Evolutionary conservation across 2,329 filamentous ascomycete genomes (phyloP).

Genomic region (Colletotrichum nymphaeae): DNA sequence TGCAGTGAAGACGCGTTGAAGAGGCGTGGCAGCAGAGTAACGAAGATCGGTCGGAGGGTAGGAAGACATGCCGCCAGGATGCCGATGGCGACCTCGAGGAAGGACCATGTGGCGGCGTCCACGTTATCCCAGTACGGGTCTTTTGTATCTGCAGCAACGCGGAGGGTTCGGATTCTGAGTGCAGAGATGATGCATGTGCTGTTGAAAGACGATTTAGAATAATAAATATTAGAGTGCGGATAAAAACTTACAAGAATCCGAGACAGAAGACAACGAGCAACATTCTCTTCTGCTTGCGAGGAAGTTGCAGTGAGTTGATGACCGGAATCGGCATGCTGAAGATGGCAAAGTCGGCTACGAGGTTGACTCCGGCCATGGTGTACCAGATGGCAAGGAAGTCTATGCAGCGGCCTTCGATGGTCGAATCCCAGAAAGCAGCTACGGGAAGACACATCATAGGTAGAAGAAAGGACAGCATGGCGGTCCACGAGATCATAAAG

Average conservation of each 20-base stretch:
- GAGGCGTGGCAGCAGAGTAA: conserved; percentile 38
- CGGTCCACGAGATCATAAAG: conserved; percentile 44
- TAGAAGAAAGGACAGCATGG: conserved; percentile 43
- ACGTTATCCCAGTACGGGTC: conserved; percentile 45
- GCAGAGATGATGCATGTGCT: conserved; percentile 43
- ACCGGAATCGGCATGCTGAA: conserved; percentile 42
- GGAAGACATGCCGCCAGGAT: conserved; percentile 45
- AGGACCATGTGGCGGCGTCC: conserved; percentile 44
- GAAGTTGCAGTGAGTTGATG: conserved; percentile 39
- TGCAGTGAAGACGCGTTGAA: conserved; percentile 24
- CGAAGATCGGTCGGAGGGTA: conserved; percentile 43
- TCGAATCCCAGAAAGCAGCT: conserved; percentile 41
- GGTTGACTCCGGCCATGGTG: conserved; percentile 42
- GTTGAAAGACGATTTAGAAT: not conserved
- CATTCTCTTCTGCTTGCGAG: conserved; percentile 39
- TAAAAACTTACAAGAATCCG: conserved; percentile 42
- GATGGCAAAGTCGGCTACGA: conserved; percentile 42
- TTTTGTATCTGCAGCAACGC: conserved; percentile 36
- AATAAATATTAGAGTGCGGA: not conserved
- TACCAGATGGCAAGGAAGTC: conserved; percentile 43
- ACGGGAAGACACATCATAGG: conserved; percentile 43
- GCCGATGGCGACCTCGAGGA: conserved; percentile 44
- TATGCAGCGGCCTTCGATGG: conserved; percentile 40
- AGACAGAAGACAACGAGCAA: conserved; percentile 40
- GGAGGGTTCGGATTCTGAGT: conserved; percentile 45